A percentile compares a stretch with the other conserved stretches of the same genome.
Evolutionary conservation across 805 yeast genomes (phyloP).

Genomic region (Nakazawaea populi): DNA sequence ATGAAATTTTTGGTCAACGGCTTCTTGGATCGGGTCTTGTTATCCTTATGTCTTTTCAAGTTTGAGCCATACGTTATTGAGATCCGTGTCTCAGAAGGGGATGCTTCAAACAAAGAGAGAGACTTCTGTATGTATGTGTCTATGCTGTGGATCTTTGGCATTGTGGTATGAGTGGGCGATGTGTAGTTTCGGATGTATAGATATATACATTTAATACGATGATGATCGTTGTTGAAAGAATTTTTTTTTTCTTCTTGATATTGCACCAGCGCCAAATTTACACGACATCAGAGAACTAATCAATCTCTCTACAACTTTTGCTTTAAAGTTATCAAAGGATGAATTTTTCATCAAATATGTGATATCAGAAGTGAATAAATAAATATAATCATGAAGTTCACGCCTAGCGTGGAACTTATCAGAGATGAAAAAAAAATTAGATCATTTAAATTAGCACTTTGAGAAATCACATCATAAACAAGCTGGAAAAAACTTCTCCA

Average conservation of each 20-base stretch:
- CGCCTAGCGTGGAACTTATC: no score
- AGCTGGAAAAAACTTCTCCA: no score
- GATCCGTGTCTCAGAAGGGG: constrained; percentile 23
- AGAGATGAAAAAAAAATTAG: no score
- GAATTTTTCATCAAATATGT: no score
- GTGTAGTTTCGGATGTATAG: no score
- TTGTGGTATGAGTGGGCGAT: neutral
- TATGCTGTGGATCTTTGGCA: constrained; percentile 12
- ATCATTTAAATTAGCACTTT: no score
- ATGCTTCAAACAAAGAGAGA: constrained; percentile 20
- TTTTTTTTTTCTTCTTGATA: neutral
- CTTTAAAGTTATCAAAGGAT: no score
- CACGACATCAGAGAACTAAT: neutral
- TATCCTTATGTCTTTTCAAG: constrained; percentile 19
- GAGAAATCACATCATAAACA: no score
- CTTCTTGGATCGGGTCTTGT: constrained; percentile 12
- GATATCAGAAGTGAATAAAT: no score
- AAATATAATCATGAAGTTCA: no score
- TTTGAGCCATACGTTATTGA: constrained; percentile 23
- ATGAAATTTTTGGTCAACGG: constrained; percentile 22
- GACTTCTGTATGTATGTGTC: constrained; percentile 26
- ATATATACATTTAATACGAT: no score
- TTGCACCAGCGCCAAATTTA: neutral
- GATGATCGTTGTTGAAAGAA: neutral
- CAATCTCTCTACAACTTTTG: no score